Evolutionary conservation across 345 rosid species (phyloP), one percentile per base, ranked within the genome.

Genomic region (Triadica sebifera): DNA sequence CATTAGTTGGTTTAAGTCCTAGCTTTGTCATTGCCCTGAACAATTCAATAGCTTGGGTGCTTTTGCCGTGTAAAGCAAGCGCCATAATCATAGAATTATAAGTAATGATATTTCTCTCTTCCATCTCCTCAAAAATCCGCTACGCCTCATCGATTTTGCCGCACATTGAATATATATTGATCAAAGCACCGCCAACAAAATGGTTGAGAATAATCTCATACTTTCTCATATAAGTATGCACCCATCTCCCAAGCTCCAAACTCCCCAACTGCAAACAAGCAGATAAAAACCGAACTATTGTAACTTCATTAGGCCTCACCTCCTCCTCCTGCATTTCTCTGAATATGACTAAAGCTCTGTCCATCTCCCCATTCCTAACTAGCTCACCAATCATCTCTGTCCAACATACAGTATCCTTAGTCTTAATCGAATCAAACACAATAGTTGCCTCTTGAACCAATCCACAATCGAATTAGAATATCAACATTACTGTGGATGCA

Each of bases 341-440:
- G 65, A 91, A 89, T 64, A 81, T 72, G 79, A 83, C 83, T 77
- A 89, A 77, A 16, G 90, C 96, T 78, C 73, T 81, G 78, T 84
- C 83, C 89, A 82, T 77, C 80, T 87, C 85, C 61, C 78, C 84
- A 84, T 86, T 86, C 81, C 81, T 79, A 46, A 84, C 88, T 74
- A 87, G 72, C 74, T 91, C 91, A 62, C 83, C 89, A 74, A 89
- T 89, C 91, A 89, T 84, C 4, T 87, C 88, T 2, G 91, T 91
- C 93, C 93, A 89, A 74, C 90, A 85, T 63, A 88, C 87, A 0
- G 87, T 85, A 77, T 90, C 94, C 79, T 84, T 87, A 22, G 37
- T 37, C 77, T 77, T 22, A 17, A 87, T 84, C 80, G 67, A 70
- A 75, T 50, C 62, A 51, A 90, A 90, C 20, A 82, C 38, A 50